These are phyloP conservation scores for Coniella lustricola DNA, from an alignment of 2,329 filamentous ascomycete genomes.

Conservation along the genomic window DNA sequence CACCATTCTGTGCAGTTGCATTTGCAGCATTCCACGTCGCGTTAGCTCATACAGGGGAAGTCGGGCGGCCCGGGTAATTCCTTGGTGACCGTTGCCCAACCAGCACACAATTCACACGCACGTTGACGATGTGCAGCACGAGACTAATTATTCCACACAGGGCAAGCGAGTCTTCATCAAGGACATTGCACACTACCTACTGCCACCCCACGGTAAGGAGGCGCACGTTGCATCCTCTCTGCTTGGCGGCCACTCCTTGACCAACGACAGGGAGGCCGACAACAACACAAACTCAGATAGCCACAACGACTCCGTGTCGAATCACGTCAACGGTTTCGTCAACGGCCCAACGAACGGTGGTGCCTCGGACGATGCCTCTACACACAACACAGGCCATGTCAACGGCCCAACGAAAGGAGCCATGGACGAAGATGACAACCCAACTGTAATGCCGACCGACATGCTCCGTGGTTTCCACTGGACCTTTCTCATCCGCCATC, in stretches of 20 bases:
- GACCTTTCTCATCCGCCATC: slow-evolving; percentile 94
- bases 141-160: slow-evolving; percentile 35
- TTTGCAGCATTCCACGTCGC: slow-evolving; percentile 19
- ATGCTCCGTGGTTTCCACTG: slow-evolving; percentile 80
- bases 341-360: slow-evolving; percentile 22
- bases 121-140: neutral
- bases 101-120: too few relatives aligned
- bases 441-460: slow-evolving; percentile 72
- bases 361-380: slow-evolving; percentile 19
- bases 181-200: slow-evolving; percentile 89
- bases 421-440: slow-evolving; percentile 61
- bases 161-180: slow-evolving; percentile 96
- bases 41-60: neutral
- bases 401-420: slow-evolving; percentile 27
- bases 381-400: slow-evolving; percentile 21
- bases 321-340: slow-evolving; percentile 22
- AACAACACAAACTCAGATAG: slow-evolving; percentile 1
- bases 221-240: slow-evolving; percentile 75
- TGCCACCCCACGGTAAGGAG: slow-evolving; percentile 64
- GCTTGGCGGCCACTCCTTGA: slow-evolving; percentile 41
- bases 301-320: slow-evolving; percentile 15
- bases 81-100: too few relatives aligned
- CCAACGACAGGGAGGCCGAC: slow-evolving; percentile 15
- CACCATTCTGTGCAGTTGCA: slow-evolving; percentile 8
- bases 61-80: too few relatives aligned